Evolutionary conservation across 768 basidiomycete genomes (phyloP), one percentile per base, ranked within the genome.

Genomic region (Mycena leptocephala): DNA sequence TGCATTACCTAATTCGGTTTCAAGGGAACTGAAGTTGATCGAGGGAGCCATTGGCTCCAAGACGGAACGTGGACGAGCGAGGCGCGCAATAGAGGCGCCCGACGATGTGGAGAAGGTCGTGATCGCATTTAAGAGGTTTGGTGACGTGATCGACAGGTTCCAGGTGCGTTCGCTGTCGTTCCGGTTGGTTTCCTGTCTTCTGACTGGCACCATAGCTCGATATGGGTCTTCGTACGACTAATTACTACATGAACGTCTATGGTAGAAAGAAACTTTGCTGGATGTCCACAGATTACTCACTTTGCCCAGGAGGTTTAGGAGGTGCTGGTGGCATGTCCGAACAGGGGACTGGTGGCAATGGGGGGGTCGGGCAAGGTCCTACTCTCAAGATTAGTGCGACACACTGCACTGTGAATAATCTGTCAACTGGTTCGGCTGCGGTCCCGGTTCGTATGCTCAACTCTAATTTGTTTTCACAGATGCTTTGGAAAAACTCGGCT

Each of bases 401-500:
- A 51, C 13, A 41, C 11, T n/a, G 4, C n/a, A 51, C 5, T 5
- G n/a, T 24, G n/a, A 51, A 51, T n/a, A 24, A 8, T 24, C 48
- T 7, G 48, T 39, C 33, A 8, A 24, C n/a, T 10, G 59, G 33
- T 62, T n/a, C 8, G 59, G 33, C n/a, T 39, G 35, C n/a, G 30
- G 33, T 62, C 35, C 33, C 13, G 33, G 35, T 24, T 62, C n/a
- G n/a, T 35, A 5, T 26, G 13, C 22, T 20, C 3, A n/a, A 35
- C 3, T 37, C n/a, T 35, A 22, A 35, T 62, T 22, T 37, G 22
- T 59, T 62, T 58, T 16, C 37, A 7, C 37, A 63, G 61, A 28
- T 1, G 61, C 61, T 63, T 43, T 63, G 61, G 61, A 63, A 43
- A 41, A 43, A 39, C 61, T 63, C 39, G 39, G 61, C 61, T 63